Percentiles rank a stretch among this genome's conserved stretches.
Conservation (phyloP, 106 monocot genomes). For the Dendrobium catenatum region DNA sequence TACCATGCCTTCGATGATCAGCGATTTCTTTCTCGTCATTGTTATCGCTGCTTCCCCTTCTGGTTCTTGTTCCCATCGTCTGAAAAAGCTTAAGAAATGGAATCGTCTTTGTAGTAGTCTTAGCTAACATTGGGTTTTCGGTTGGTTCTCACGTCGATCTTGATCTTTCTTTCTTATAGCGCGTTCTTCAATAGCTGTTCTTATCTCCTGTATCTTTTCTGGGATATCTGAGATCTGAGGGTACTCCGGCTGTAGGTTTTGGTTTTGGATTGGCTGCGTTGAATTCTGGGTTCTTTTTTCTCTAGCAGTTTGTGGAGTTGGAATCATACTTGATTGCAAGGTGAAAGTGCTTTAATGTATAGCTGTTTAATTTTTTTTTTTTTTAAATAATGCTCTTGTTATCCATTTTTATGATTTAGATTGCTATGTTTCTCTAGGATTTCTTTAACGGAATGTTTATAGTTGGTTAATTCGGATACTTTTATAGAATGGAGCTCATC, state of each 20-base stretch:
- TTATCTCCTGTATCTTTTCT: background rate
- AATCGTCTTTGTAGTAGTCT: background rate
- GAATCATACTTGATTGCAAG: background rate
- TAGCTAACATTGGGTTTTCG: background rate
- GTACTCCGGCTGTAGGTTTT: background rate
- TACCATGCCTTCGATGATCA: background rate
- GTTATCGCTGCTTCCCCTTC: background rate
- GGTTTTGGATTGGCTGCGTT: background rate
- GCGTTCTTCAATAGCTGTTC: background rate
- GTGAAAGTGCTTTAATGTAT: background rate
- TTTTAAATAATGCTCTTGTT: background rate
- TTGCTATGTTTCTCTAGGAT: background rate
- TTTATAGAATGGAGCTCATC: background rate
- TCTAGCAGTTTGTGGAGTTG: background rate
- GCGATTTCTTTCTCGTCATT: background rate
- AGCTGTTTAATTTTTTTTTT: background rate
- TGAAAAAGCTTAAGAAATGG: background rate
- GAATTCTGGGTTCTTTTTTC: background rate
- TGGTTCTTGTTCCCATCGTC: constrained; percentile 1
- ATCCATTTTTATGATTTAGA: background rate
- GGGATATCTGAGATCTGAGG: background rate
- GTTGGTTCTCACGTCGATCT: background rate
- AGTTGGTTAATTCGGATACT: background rate
- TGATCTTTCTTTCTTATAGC: background rate
- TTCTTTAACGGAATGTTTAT: background rate